These are phyloP conservation scores for Neurospora intermedia DNA, from an alignment of 495 filamentous ascomycete species.

Conservation along the genomic window DNA sequence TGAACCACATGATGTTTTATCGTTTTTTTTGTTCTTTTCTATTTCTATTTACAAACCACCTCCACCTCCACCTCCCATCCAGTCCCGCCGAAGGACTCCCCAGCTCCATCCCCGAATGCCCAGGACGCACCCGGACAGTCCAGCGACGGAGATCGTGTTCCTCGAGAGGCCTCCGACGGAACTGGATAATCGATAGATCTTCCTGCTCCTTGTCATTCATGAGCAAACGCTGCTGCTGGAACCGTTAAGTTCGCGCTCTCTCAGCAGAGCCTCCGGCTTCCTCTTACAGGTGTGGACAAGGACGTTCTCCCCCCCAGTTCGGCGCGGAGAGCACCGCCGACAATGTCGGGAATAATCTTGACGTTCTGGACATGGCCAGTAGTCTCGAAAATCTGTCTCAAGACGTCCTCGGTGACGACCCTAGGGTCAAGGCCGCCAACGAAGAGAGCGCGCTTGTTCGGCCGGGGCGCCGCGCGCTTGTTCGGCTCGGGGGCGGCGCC, in stretches of 20 bases:
- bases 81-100: neutral
- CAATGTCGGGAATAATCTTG: slow-evolving; percentile 74
- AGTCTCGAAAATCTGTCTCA: slow-evolving; percentile 98
- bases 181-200: neutral
- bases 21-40: neutral
- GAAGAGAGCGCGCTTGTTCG: slow-evolving; percentile 96
- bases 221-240: neutral
- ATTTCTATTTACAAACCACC: neutral
- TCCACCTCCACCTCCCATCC: neutral
- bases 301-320: too few species aligned
- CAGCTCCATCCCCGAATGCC: neutral
- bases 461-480: slow-evolving; percentile 96
- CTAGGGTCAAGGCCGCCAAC: slow-evolving; percentile 91
- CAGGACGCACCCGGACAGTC: neutral
- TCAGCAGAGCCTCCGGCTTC: neutral
- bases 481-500: slow-evolving; percentile 96
- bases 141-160: neutral
- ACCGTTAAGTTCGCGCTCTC: neutral
- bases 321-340: too few species aligned
- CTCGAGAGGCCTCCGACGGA: neutral
- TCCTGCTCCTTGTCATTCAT: too few species aligned
- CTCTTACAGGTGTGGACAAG: too few species aligned
- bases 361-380: slow-evolving; percentile 97
- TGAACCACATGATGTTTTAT: neutral
- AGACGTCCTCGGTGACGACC: slow-evolving; percentile 91